These are phyloP conservation scores for Rhizophora mangle DNA, from an alignment of 345 rosid species.

Conservation along the genomic window DNA sequence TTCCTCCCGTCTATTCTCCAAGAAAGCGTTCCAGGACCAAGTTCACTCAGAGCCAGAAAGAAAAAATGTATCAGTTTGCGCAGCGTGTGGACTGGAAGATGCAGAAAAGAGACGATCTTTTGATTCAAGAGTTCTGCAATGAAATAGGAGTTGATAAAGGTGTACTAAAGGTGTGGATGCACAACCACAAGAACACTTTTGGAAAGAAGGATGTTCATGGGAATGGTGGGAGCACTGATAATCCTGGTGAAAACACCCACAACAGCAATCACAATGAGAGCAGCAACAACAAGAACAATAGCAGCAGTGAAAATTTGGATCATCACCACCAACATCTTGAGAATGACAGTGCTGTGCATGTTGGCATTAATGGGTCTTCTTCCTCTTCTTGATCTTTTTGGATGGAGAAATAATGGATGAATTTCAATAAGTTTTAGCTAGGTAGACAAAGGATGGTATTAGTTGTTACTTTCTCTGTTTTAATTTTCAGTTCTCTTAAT, in stretches of 20 bases:
- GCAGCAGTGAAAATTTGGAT: slow-evolving; percentile 8
- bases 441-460: slow-evolving; percentile 18
- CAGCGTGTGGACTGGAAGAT: slow-evolving; percentile 85
- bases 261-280: slow-evolving; percentile 5
- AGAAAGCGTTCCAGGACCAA: slow-evolving; percentile 31
- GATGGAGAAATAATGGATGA: background rate
- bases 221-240: background rate
- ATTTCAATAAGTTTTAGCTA: slow-evolving; percentile 23
- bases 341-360: slow-evolving; percentile 16
- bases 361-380: slow-evolving; percentile 28
- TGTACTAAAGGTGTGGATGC: slow-evolving; percentile 96
- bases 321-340: slow-evolving; percentile 10
- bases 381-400: slow-evolving; percentile 26
- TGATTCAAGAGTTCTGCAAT: slow-evolving; percentile 55
- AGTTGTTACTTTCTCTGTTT: slow-evolving; percentile 8
- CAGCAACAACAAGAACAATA: slow-evolving; percentile 7
- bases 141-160: slow-evolving; percentile 65
- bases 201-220: slow-evolving; percentile 30
- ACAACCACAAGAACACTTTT: slow-evolving; percentile 77
- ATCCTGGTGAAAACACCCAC: background rate
- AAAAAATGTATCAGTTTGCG: slow-evolving; percentile 28
- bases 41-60: slow-evolving; percentile 26
- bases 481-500: slow-evolving; percentile 16
- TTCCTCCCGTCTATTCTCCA: slow-evolving; percentile 5
- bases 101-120: slow-evolving; percentile 71